These are phyloP conservation scores for Plasmodium yoelii DNA, from an alignment of 169 alveolate species.

Conservation along the genomic window DNA sequence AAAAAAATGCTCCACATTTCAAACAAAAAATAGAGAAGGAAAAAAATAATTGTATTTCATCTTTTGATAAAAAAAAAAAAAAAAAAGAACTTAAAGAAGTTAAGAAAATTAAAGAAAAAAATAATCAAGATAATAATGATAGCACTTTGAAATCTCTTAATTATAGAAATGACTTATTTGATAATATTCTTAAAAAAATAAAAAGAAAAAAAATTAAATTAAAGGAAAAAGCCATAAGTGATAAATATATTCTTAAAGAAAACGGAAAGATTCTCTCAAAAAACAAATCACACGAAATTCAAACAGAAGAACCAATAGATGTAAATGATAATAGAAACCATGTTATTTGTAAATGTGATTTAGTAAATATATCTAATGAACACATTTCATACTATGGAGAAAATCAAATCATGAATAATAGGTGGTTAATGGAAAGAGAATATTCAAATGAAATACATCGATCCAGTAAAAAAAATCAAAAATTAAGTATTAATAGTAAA, in stretches of 20 bases:
- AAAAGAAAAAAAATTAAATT: constrained; percentile 11
- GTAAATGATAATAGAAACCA: not conserved
- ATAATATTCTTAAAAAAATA: constrained; percentile 21
- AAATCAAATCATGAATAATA: not conserved
- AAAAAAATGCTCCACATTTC: not conserved
- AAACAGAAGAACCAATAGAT: constrained; percentile 4
- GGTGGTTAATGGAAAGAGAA: not conserved
- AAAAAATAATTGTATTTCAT: not conserved
- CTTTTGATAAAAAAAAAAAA: constrained; percentile 1
- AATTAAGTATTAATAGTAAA: not conserved
- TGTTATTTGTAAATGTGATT: not conserved
- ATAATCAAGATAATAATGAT: not conserved
- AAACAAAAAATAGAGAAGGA: not conserved
- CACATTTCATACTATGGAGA: not conserved
- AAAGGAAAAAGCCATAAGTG: constrained; percentile 3
- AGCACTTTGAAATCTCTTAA: constrained; percentile 1
- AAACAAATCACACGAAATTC: too few relatives aligned
- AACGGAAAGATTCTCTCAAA: not conserved
- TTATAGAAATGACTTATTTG: constrained; percentile 15
- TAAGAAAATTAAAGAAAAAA: constrained; percentile 6
- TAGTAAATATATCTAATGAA: constrained; percentile 8
- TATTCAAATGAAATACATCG: not conserved
- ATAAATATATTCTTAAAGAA: not conserved
- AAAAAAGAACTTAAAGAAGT: too few relatives aligned
- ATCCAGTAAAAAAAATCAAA: not conserved